A percentile compares a stretch with the other conserved stretches of the same genome.
phyloP scores from a whole-genome alignment of 176 grass and related monocot genomes.

The Eremochloa ophiuroides region DNA sequence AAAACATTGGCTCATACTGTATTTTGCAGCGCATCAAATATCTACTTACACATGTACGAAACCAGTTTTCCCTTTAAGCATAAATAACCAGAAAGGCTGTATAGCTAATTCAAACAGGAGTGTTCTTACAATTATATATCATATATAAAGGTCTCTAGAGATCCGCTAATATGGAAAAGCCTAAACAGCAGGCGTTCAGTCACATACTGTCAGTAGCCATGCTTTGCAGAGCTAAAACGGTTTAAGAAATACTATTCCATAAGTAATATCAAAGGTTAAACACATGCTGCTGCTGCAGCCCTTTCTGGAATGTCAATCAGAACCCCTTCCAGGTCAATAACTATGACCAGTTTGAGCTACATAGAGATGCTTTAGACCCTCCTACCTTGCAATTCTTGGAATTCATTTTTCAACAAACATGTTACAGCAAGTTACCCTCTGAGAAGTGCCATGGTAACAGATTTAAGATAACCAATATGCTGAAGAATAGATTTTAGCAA shows the following conservation, averaged over 20 bases:
- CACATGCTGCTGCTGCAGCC: constrained; percentile 13
- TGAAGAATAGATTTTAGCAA: constrained; percentile 13
- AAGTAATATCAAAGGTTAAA: constrained; percentile 22
- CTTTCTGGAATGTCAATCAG: constrained; percentile 42
- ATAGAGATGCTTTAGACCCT: constrained; percentile 17
- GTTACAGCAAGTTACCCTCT: neutral
- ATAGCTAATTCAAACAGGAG: neutral
- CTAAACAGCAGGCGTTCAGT: neutral
- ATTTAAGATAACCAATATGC: constrained; percentile 25
- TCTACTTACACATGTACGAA: neutral
- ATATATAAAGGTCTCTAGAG: neutral
- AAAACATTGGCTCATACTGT: neutral
- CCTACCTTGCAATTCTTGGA: neutral
- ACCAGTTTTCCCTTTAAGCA: neutral
- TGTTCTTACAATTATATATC: neutral
- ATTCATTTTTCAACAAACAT: constrained; percentile 7
- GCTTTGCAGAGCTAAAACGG: constrained; percentile 10
- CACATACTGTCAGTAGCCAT: constrained; percentile 10
- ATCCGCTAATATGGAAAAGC: neutral
- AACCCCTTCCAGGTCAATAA: constrained; percentile 37
- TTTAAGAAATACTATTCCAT: constrained; percentile 19
- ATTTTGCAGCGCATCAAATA: neutral
- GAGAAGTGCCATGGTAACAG: neutral
- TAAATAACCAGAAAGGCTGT: neutral
- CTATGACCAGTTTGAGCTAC: neutral